A percentile compares a stretch with the other conserved stretches of the same genome.
Evolutionary conservation across 345 rosid species (phyloP).

Genomic region (Toxicodendron radicans): DNA sequence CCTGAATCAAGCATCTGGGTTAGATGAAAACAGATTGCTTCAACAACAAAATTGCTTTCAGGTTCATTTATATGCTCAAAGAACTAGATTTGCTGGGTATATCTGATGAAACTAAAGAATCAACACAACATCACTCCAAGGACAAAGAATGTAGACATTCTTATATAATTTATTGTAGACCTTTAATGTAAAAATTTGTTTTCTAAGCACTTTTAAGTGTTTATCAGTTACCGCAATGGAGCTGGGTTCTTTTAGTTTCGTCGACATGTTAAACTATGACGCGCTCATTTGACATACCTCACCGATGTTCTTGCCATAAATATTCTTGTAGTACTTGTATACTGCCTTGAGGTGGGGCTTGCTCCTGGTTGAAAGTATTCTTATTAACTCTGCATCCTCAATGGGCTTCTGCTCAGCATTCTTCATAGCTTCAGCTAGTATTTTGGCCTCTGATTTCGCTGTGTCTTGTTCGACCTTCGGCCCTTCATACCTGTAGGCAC

Average conservation of each 20-base stretch:
- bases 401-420: constrained; percentile 33
- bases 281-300: constrained; percentile 35
- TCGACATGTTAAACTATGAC: not conserved
- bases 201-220: too few species aligned
- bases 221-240: too few species aligned
- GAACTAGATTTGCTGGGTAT: not conserved
- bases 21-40: not conserved
- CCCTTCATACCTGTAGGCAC: constrained; percentile 95
- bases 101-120: too few species aligned
- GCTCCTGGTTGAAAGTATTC: constrained; percentile 83
- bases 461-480: constrained; percentile 48
- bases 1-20: constrained; percentile 40
- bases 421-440: constrained; percentile 40
- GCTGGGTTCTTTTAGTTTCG: too few species aligned
- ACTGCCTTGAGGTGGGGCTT: constrained; percentile 61
- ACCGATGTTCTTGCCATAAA: constrained; percentile 43
- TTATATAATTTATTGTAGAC: too few species aligned
- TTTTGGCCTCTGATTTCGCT: constrained; percentile 67
- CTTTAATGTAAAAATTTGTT: not conserved
- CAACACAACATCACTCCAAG: too few species aligned
- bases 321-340: constrained; percentile 48
- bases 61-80: not conserved
- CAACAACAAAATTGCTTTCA: not conserved
- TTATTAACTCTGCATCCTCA: constrained; percentile 64
- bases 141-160: too few species aligned